Percentiles rank a stretch among this genome's conserved stretches.
These are phyloP conservation scores for Colletotrichum australisinense DNA, from an alignment of 2,329 filamentous ascomycete genomes.

Conservation along the genomic window DNA sequence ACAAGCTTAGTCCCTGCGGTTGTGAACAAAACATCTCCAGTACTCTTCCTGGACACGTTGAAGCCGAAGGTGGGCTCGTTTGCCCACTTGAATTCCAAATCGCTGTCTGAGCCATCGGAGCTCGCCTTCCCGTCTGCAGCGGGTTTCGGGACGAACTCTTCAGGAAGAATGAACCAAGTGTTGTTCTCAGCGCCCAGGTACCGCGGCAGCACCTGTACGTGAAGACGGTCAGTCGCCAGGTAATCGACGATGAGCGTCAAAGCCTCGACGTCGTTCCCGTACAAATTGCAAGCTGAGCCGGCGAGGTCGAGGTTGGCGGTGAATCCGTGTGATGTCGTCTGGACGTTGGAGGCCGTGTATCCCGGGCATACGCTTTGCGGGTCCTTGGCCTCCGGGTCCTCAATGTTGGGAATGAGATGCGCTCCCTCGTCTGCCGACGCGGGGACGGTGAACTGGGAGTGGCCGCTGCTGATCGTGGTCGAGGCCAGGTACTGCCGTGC, in stretches of 20 bases:
- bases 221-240: conserved; percentile 73
- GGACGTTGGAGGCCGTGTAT: conserved; percentile 73
- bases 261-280: conserved; percentile 78
- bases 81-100: conserved; percentile 65
- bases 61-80: conserved; percentile 75
- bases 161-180: conserved; percentile 75
- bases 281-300: conserved; percentile 79
- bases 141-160: conserved; percentile 71
- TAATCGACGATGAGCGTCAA: conserved; percentile 77
- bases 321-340: conserved; percentile 63
- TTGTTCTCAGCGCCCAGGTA: conserved; percentile 70
- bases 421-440: conserved; percentile 20
- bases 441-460: conserved; percentile 14
- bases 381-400: conserved; percentile 25
- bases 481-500: conserved; percentile 10
- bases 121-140: conserved; percentile 5
- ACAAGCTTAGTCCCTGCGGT: conserved; percentile 74
- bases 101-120: conserved; percentile 53
- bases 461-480: not conserved
- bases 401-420: conserved; percentile 25
- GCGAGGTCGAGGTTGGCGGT: conserved; percentile 78
- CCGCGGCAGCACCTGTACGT: conserved; percentile 76
- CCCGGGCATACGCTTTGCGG: conserved; percentile 68
- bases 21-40: conserved; percentile 74
- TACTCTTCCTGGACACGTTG: conserved; percentile 67